Base-by-base conservation (phyloP, 2,329 filamentous ascomycete species). In the Phialocephala sp. region DNA sequence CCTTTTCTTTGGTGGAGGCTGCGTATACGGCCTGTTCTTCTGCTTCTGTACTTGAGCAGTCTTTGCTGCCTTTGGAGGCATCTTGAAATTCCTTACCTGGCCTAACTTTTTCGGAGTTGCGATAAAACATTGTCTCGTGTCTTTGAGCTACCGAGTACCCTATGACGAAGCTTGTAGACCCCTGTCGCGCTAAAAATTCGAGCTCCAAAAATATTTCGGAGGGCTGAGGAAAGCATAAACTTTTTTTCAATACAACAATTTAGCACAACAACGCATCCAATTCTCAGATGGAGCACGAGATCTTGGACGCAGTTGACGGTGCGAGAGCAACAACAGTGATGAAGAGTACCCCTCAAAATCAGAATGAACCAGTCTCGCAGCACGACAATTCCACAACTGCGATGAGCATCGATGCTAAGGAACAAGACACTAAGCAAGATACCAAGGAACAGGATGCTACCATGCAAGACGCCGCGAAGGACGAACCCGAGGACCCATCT, bases 11-110 rank as follows among this genome's bases (percentile, higher is more conserved):
- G 63, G 41, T 32, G 47, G 62, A 24, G 64, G 61, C 27, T 54
- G 64, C 58, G 62, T 67, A 63, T 37, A 62, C 63, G 65, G 60
- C 39, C 63, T 36, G 52, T 58, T 39, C 47, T 56, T 60, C 18
- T 8, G 12, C 22, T 54, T 54, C 27, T 54, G 50, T 9, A 15
- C 4, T 12, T 11, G 24, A 27, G 24, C 12, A 27, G 50, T 6
- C 11, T 35, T 35, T 24, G 35, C 64, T 54, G 63, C 50, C 64
- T 74, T 76, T 45, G 81, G 77, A 71, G 81, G 77, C 80, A 83
- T 83, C 68, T 68, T 77, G 67, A 35, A 56, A 52, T 45, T 60
- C 52, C 45, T 54, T 54, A 18, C 8, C 14, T 54, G 50, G 50
- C 50, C 27, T 14, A 24, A 18, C 35, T 5, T 54, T 54, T n/a